A percentile compares a stretch with the other conserved stretches of the same genome.
phyloP scores from a whole-genome alignment of 1,284 basidiomycete genomes.

The Retiboletus flavoniger region DNA sequence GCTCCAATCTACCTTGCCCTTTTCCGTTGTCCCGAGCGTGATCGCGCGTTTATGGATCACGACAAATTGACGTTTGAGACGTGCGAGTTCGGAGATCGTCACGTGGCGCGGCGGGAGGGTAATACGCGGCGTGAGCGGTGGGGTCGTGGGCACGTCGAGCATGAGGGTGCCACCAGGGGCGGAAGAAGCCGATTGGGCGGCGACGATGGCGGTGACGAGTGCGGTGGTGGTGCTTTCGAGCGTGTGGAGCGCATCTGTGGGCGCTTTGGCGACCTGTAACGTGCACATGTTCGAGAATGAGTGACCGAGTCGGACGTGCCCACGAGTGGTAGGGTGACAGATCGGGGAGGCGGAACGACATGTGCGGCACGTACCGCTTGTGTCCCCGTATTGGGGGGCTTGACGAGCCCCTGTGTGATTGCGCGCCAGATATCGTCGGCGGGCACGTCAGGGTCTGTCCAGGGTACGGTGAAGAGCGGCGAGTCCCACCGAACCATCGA shows the following conservation, averaged over 20 bases:
- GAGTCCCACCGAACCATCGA: conserved; percentile 98
- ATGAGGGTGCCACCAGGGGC: conserved; percentile 53
- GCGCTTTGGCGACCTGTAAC: conserved; percentile 67
- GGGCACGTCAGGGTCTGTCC: conserved; percentile 72
- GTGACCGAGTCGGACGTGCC: not conserved
- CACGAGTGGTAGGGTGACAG: not conserved
- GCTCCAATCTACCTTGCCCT: conserved; percentile 73
- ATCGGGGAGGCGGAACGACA: conserved; percentile 25
- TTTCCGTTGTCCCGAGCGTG: conserved; percentile 78
- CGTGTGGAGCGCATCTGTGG: conserved; percentile 76
- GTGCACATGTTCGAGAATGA: not conserved
- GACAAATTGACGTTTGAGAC: conserved; percentile 87
- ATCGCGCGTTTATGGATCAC: conserved; percentile 85
- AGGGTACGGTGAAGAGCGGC: conserved; percentile 83
- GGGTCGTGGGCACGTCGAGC: conserved; percentile 40
- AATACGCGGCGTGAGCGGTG: conserved; percentile 37
- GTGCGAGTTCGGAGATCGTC: conserved; percentile 81
- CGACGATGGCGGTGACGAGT: conserved; percentile 68
- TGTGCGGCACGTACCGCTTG: conserved; percentile 51
- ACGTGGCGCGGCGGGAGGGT: conserved; percentile 66
- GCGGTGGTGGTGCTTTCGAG: conserved; percentile 71
- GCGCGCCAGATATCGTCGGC: conserved; percentile 78
- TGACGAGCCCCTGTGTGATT: conserved; percentile 74
- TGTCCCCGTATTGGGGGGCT: conserved; percentile 87
- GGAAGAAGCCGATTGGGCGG: conserved; percentile 49